Evolutionary conservation across 768 basidiomycete species (phyloP).

Genomic region (Hygrophorus russula): DNA sequence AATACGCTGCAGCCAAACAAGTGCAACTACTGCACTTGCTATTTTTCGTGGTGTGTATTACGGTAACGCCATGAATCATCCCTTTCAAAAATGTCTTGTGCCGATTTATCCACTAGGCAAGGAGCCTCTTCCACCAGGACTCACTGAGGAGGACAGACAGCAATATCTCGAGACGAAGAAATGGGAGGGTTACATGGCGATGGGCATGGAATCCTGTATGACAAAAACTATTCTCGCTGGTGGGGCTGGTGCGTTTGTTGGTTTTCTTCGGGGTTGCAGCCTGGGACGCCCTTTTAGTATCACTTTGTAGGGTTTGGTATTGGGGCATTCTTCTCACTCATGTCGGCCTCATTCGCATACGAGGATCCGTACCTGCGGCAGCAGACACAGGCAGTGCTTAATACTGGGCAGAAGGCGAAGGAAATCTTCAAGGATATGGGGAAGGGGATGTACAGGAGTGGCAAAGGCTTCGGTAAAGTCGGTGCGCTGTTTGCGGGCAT

Average conservation of each 20-base stretch:
- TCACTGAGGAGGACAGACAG: constrained; percentile 69
- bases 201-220: constrained; percentile 79
- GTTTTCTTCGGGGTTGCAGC: neutral
- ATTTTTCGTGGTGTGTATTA: neutral
- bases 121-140: constrained; percentile 79
- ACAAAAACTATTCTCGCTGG: constrained; percentile 76
- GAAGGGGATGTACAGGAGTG: constrained; percentile 77
- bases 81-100: constrained; percentile 26
- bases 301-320: constrained; percentile 64
- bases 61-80: neutral
- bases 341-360: constrained; percentile 92
- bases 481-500: constrained; percentile 91
- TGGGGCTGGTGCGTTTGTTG: constrained; percentile 54
- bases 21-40: neutral
- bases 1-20: too few species aligned
- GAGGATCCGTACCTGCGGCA: constrained; percentile 82
- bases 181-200: constrained; percentile 58
- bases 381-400: constrained; percentile 43
- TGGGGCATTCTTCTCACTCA: constrained; percentile 92
- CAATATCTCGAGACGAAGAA: constrained; percentile 60
- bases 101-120: constrained; percentile 79
- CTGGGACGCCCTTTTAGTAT: neutral
- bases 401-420: constrained; percentile 65
- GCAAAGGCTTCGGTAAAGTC: constrained; percentile 90
- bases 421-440: constrained; percentile 94